A percentile compares a stretch with the other conserved stretches of the same genome.
phyloP scores from a whole-genome alignment of 345 rosid genomes.

The Linum trigynum region DNA sequence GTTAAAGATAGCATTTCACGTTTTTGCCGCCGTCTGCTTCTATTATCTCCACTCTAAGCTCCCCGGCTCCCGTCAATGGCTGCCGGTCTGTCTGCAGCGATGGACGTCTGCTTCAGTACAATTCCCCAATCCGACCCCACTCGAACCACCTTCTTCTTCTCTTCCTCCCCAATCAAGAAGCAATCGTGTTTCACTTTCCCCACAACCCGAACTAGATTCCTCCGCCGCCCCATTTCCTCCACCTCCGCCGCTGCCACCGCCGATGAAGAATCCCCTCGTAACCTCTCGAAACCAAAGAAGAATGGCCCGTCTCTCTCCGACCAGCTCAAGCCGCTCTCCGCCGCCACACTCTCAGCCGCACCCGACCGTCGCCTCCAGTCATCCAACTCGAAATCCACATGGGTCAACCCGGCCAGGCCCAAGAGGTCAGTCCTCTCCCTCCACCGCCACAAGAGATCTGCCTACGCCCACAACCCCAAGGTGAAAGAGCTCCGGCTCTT shows the following conservation, averaged over 20 bases:
- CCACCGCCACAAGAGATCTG: slow-evolving; percentile 63
- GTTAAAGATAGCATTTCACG: too few species aligned
- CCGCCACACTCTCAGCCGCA: slow-evolving; percentile 44
- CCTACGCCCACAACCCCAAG: slow-evolving; percentile 52
- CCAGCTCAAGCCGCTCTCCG: slow-evolving; percentile 70
- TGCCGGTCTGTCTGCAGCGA: slow-evolving; percentile 43
- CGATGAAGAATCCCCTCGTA: slow-evolving; percentile 27
- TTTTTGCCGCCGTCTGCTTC: too few species aligned
- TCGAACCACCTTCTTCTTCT: slow-evolving; percentile 30
- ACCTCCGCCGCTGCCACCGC: slow-evolving; percentile 19
- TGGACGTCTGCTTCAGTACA: slow-evolving; percentile 37
- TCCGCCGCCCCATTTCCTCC: slow-evolving; percentile 35
- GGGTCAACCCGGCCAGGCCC: slow-evolving; percentile 79
- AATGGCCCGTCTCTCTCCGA: slow-evolving; percentile 64
- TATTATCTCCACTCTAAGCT: too few species aligned
- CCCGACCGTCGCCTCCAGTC: slow-evolving; percentile 26
- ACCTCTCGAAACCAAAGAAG: slow-evolving; percentile 22
- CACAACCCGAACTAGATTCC: slow-evolving; percentile 17
- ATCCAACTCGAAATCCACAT: slow-evolving; percentile 67
- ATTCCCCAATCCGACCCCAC: slow-evolving; percentile 32
- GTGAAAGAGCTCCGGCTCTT: slow-evolving; percentile 52
- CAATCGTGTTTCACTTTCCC: background rate
- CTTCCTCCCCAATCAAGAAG: slow-evolving; percentile 11
- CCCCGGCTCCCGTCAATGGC: slow-evolving; percentile 29
- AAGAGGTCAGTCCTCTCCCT: slow-evolving; percentile 79